Conservation (phyloP, 257 asterid species). For the Verbascum thapsus region DNA sequence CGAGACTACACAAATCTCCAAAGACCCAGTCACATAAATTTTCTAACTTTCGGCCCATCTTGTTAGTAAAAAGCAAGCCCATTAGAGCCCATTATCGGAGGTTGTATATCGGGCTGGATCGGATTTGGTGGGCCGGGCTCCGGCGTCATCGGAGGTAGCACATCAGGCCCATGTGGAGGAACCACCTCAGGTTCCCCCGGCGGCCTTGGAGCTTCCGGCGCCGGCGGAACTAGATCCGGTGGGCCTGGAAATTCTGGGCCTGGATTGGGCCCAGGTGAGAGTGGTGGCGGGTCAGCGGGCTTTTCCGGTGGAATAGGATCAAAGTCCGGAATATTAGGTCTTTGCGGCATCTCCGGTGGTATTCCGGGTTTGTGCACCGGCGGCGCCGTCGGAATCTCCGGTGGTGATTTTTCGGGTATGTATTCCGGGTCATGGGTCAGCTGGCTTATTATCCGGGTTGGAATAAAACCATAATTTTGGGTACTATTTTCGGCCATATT, state of each 20-base stretch:
- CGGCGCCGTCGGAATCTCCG: slow-evolving; percentile 48
- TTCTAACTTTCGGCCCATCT: not conserved
- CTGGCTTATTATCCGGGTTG: slow-evolving; percentile 28
- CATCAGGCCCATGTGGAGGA: slow-evolving; percentile 58
- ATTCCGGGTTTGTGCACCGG: slow-evolving; percentile 32
- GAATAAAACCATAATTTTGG: not conserved
- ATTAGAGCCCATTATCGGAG: slow-evolving; percentile 40
- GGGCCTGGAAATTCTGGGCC: slow-evolving; percentile 52
- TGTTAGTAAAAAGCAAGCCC: slow-evolving; percentile 32
- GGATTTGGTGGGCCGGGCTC: slow-evolving; percentile 36
- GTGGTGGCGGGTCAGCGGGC: slow-evolving; percentile 52
- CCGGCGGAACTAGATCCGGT: slow-evolving; percentile 45
- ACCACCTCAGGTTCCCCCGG: slow-evolving; percentile 51
- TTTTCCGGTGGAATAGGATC: slow-evolving; percentile 59
- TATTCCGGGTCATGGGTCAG: slow-evolving; percentile 36
- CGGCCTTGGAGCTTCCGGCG: slow-evolving; percentile 47
- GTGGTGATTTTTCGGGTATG: slow-evolving; percentile 44
- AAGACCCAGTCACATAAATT: too few relatives aligned
- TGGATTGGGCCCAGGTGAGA: slow-evolving; percentile 38
- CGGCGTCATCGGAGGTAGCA: slow-evolving; percentile 35
- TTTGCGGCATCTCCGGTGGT: slow-evolving; percentile 48
- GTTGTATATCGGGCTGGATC: slow-evolving; percentile 34
- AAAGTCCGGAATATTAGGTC: slow-evolving; percentile 49
- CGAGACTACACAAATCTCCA: too few relatives aligned
- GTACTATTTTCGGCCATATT: not conserved